These are phyloP conservation scores for Teratosphaeria destructans DNA, from an alignment of 2,329 filamentous ascomycete genomes.

Conservation along the genomic window DNA sequence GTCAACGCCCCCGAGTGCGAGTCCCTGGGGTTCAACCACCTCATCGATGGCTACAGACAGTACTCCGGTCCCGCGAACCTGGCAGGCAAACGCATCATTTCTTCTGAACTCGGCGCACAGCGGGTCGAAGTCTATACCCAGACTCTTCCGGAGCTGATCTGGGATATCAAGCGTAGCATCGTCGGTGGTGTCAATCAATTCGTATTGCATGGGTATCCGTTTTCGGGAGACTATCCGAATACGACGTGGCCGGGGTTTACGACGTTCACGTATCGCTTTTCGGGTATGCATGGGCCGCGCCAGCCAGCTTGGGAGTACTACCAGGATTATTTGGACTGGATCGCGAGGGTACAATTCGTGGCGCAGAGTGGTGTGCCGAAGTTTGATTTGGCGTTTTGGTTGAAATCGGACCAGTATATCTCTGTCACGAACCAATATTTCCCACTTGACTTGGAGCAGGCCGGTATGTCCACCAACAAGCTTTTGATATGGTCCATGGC, in stretches of 20 bases:
- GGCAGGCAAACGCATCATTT: conserved; percentile 21
- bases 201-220: conserved; percentile 36
- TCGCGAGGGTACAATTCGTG: conserved; percentile 29
- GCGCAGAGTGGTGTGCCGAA: conserved; percentile 31
- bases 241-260: conserved; percentile 43
- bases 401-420: conserved; percentile 13
- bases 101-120: conserved; percentile 26
- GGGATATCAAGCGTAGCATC: conserved; percentile 29
- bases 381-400: conserved; percentile 34
- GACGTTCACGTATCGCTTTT: conserved; percentile 34
- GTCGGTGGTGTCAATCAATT: conserved; percentile 35
- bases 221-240: conserved; percentile 32
- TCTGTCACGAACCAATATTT: conserved; percentile 5
- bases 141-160: conserved; percentile 24
- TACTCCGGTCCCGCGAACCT: conserved; percentile 25
- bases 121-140: conserved; percentile 18
- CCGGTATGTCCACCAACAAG: background rate
- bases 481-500: background rate
- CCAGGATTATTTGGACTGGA: conserved; percentile 28
- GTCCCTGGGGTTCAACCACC: conserved; percentile 24
- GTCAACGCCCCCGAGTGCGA: conserved; percentile 27
- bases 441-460: conserved; percentile 16
- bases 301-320: conserved; percentile 36
- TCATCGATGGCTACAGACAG: conserved; percentile 26
- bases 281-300: conserved; percentile 30